These are phyloP conservation scores for Dipteronia dyeriana DNA, from an alignment of 345 rosid species.

Conservation along the genomic window DNA sequence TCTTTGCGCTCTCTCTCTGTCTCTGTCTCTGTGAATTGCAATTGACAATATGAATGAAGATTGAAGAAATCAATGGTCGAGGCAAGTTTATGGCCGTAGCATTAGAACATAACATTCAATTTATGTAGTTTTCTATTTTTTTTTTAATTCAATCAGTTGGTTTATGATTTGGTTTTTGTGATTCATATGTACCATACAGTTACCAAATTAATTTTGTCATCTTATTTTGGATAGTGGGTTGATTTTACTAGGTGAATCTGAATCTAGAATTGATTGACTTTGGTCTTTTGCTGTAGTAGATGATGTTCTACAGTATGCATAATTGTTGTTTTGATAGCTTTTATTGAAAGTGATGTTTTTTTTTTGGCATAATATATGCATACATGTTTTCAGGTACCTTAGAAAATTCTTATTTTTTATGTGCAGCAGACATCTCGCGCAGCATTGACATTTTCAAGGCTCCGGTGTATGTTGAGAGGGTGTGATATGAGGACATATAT, in stretches of 20 bases:
- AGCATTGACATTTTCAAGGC: conserved; percentile 51
- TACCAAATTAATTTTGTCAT: background rate
- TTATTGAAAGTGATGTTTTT: background rate
- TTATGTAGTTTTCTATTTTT: background rate
- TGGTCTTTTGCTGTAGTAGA: background rate
- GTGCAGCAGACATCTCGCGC: conserved; percentile 47
- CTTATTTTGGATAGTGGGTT: background rate
- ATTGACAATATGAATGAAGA: background rate
- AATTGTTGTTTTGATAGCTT: background rate
- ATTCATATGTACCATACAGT: background rate
- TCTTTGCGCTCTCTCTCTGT: background rate
- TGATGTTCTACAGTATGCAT: conserved; percentile 1
- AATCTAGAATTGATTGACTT: background rate
- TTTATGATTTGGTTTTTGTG: background rate
- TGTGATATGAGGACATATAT: conserved; percentile 45
- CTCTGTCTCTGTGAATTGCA: background rate
- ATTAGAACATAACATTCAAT: background rate
- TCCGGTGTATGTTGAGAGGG: conserved; percentile 56
- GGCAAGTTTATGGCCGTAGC: background rate
- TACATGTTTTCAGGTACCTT: conserved; percentile 15
- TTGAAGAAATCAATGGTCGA: background rate
- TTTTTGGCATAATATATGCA: background rate
- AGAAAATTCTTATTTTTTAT: conserved; percentile 16
- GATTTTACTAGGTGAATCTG: background rate
- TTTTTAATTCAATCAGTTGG: background rate